Evolutionary conservation across 108 stramenopile genomes (phyloP), one percentile per base, ranked within the genome.

Genomic region (Conticribra guillardii): DNA sequence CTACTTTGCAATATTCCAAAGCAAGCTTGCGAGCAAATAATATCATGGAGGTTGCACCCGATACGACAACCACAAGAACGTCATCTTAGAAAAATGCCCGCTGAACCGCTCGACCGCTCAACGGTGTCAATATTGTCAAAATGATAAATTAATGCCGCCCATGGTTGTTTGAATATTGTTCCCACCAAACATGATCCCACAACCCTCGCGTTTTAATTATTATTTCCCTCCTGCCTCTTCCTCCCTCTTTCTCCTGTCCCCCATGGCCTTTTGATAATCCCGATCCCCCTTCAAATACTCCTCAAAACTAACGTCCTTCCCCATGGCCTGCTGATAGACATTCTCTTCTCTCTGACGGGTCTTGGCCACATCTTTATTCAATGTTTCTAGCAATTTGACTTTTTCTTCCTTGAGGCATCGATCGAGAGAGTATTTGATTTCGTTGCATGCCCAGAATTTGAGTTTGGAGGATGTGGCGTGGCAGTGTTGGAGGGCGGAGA

Each of bases 371-470:
- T 89, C 86, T 50, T 81, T 82, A 74, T 90, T 90, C 55, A 92
- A 71, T 59, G 81, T 74, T 54, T 67, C 64, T 9, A 94, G 72
- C 47, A 91, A 81, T 46, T 76, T 64, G 60, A 89, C 60, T 77
- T 97, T 97, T 64, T 97, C 96, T 30, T 67, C 59, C 67, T 77
- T 87, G 76, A 97, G 86, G 67, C 96, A 97, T 59, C 67, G 48
- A 63, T 97, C 96, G 27, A 97, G 60, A 23, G 47, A 54, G 46
- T 54, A 56, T 74, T 97, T 97, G 49, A 84, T 49, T 11, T 91
- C 76, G 72, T 97, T 97, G 71, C 96, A 97, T 3, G 85, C 91
- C 84, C 94, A 93, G 41, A 91, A 88, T 54, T 91, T 92, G 21
- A 85, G 63, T 52, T 82, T 80, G 18, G 82, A 84, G 21, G 75